Evolutionary conservation across 306 rosid genomes (phyloP).

Genomic region (Purshia tridentata): DNA sequence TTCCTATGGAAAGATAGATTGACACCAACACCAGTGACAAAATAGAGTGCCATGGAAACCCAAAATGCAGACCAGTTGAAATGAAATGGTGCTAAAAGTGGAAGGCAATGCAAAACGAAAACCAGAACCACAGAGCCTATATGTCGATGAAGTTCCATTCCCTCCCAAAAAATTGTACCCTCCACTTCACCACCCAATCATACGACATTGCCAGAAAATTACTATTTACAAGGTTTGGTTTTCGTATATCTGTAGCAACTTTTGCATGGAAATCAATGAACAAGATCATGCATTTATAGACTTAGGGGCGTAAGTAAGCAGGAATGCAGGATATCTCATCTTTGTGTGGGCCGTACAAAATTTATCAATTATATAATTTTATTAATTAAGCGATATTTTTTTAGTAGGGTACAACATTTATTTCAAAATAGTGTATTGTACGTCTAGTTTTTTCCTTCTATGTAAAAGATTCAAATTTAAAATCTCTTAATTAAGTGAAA

Average conservation of each 20-base stretch:
- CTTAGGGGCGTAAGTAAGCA: no score
- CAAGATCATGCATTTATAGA: neutral
- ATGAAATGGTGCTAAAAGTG: slow-evolving; percentile 68
- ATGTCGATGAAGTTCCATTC: slow-evolving; percentile 70
- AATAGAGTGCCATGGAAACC: slow-evolving; percentile 55
- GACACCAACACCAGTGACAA: slow-evolving; percentile 66
- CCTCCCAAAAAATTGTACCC: slow-evolving; percentile 46
- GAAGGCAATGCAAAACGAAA: slow-evolving; percentile 50
- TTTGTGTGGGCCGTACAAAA: no score
- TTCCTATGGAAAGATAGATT: slow-evolving; percentile 77
- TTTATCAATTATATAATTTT: no score
- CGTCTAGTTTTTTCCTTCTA: no score
- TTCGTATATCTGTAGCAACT: neutral
- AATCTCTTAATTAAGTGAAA: no score
- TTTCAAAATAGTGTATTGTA: no score
- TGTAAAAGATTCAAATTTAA: no score
- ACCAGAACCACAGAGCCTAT: slow-evolving; percentile 57
- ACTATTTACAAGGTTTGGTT: neutral
- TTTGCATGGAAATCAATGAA: neutral
- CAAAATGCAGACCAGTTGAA: slow-evolving; percentile 70
- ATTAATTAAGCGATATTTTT: no score
- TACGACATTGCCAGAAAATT: neutral
- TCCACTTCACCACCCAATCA: slow-evolving; percentile 9
- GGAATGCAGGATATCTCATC: no score
- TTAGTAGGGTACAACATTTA: no score